A percentile compares a stretch with the other conserved stretches of the same genome.
Conservation (phyloP, 2,329 filamentous ascomycete genomes). For the Zasmidium angulare region DNA sequence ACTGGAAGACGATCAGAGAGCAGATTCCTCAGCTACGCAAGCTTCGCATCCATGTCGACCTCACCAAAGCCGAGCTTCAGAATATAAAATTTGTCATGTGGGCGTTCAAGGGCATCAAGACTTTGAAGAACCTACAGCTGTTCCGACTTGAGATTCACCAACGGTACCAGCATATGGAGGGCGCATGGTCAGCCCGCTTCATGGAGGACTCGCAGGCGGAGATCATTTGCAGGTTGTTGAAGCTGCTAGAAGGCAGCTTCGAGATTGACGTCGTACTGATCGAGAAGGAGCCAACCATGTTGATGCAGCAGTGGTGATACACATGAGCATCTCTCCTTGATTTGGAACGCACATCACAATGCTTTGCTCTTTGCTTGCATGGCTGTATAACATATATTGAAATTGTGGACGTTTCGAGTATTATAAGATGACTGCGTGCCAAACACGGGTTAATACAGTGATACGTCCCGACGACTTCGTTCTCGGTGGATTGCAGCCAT, state of each 20-base stretch:
- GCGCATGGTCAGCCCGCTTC: background rate
- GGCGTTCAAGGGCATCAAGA: background rate
- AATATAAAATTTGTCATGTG: background rate
- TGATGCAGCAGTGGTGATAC: no score
- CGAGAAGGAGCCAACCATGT: constrained; percentile 35
- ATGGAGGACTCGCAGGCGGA: background rate
- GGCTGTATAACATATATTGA: no score
- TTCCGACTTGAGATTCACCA: background rate
- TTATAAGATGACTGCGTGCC: no score
- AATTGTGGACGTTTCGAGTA: no score
- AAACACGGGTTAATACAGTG: no score
- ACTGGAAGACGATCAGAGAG: background rate
- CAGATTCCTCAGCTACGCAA: background rate
- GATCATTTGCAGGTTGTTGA: background rate
- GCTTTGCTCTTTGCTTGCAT: no score
- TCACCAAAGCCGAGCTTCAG: background rate
- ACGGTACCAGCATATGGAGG: background rate
- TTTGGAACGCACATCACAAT: no score
- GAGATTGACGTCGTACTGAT: constrained; percentile 47
- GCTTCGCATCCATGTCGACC: background rate
- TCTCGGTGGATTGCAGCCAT: no score
- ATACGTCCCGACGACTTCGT: no score
- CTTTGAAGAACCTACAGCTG: background rate
- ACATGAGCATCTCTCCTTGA: no score
- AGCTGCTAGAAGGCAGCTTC: constrained; percentile 39